These are phyloP conservation scores for Nitzschia putrida DNA, from an alignment of 108 stramenopile genomes.

Conservation along the genomic window DNA sequence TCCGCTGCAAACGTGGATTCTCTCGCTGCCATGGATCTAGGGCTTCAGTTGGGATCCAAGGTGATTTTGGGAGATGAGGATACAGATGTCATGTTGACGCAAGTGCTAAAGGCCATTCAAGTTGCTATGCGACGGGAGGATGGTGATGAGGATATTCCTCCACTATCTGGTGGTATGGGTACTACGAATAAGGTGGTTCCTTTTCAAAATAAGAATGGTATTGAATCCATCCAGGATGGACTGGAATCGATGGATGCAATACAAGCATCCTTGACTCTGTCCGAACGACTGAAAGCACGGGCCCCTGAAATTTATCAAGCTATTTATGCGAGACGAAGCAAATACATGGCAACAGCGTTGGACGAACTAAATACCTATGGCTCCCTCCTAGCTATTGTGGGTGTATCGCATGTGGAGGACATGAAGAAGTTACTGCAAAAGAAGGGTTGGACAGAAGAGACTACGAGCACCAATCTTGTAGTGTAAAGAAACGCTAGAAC, in stretches of 20 bases:
- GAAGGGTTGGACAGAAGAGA: conserved; percentile 53
- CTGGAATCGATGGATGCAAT: too few relatives aligned
- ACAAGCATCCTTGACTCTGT: conserved; percentile 31
- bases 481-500: too few relatives aligned
- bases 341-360: conserved; percentile 78
- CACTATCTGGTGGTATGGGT: too few relatives aligned
- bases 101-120: too few relatives aligned
- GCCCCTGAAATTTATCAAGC: conserved; percentile 75
- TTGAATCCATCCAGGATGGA: conserved; percentile 23
- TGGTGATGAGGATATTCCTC: too few relatives aligned
- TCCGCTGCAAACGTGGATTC: conserved; percentile 67
- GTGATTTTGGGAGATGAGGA: conserved; percentile 79
- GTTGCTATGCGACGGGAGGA: too few relatives aligned
- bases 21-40: conserved; percentile 64
- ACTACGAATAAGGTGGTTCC: too few relatives aligned
- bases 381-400: conserved; percentile 71
- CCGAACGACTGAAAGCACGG: conserved; percentile 38
- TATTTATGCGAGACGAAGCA: conserved; percentile 72
- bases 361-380: conserved; percentile 49
- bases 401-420: conserved; percentile 77
- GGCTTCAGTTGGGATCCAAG: conserved; percentile 52
- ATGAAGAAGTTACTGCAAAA: conserved; percentile 58
- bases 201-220: conserved; percentile 22
- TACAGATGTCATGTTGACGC: conserved; percentile 59
- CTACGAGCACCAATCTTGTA: conserved; percentile 11